Evolutionary conservation across 768 basidiomycete genomes (phyloP).

Genomic region (Pilatotrama ljubarskyi): DNA sequence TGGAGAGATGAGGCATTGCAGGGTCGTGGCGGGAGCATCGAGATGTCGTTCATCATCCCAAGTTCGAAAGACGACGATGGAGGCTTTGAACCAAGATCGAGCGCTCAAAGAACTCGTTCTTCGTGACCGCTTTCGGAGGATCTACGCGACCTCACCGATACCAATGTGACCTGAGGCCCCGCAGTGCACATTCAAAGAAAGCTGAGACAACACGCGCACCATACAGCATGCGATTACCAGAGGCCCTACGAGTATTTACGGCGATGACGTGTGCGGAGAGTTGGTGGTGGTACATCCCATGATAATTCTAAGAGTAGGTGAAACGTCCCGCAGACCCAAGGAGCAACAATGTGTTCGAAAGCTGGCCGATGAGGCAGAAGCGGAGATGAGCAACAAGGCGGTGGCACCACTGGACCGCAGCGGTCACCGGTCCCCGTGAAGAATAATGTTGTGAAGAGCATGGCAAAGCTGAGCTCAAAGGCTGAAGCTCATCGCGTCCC

Average conservation of each 20-base stretch:
- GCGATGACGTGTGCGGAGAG: background rate
- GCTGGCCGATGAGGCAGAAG: background rate
- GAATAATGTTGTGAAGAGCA: background rate
- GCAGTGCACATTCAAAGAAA: background rate
- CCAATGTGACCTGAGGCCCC: background rate
- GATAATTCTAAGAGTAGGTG: conserved; percentile 11
- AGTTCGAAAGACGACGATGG: background rate
- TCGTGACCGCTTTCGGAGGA: background rate
- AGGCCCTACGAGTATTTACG: conserved; percentile 13
- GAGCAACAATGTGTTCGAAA: background rate
- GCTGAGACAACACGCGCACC: background rate
- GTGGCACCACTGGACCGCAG: background rate
- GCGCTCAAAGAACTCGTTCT: background rate
- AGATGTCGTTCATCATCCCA: background rate
- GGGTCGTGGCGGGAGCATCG: background rate
- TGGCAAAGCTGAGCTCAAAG: conserved; percentile 18
- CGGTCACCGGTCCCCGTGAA: background rate
- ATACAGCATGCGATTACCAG: conserved; percentile 8
- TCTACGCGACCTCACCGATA: background rate
- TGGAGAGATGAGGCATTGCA: background rate
- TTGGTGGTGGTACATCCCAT: conserved; percentile 19
- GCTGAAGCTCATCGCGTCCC: conserved; percentile 61
- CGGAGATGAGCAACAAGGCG: background rate
- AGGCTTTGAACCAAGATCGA: background rate
- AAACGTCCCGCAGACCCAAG: conserved; percentile 11